Evolutionary conservation across 495 filamentous ascomycete genomes (phyloP).

Genomic region (Penicillium antarcticum): DNA sequence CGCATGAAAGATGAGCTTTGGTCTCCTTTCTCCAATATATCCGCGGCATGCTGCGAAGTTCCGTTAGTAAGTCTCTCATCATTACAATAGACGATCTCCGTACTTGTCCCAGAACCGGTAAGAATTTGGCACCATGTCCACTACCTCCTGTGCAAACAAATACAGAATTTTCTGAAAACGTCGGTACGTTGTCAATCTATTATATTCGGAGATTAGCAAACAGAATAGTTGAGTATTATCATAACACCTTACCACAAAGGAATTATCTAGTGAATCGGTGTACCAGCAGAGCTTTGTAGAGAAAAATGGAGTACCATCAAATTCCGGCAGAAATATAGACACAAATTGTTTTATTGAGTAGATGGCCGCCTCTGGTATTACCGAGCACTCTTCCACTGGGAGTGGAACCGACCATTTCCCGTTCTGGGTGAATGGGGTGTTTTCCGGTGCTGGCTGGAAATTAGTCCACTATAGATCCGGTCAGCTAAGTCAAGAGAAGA

Average conservation of each 20-base stretch:
- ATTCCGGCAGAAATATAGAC: conserved; percentile 14
- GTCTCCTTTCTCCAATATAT: conserved; percentile 14
- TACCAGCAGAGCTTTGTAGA: conserved; percentile 24
- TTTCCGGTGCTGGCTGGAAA: conserved; percentile 11
- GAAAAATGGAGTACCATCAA: conserved; percentile 9
- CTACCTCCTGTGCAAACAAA: conserved; percentile 21
- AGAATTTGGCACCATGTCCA: conserved; percentile 21
- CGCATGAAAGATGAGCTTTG: conserved; percentile 18
- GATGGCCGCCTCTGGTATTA: conserved; percentile 6
- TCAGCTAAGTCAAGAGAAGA: neutral
- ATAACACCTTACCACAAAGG: conserved; percentile 9
- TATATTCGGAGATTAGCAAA: neutral
- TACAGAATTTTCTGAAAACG: conserved; percentile 15
- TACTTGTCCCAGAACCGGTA: conserved; percentile 16
- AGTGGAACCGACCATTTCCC: conserved; percentile 16
- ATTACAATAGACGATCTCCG: neutral
- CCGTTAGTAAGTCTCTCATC: neutral
- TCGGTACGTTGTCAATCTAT: conserved; percentile 15
- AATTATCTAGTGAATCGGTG: conserved; percentile 20
- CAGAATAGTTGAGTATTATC: neutral
- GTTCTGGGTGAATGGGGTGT: conserved; percentile 13
- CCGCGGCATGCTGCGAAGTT: conserved; percentile 12
- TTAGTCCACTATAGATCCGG: conserved; percentile 14
- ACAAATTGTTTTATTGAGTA: conserved; percentile 14
- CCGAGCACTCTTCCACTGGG: neutral